phyloP scores from a whole-genome alignment of 768 basidiomycete species.

The Chlorophyllum brunneum region DNA sequence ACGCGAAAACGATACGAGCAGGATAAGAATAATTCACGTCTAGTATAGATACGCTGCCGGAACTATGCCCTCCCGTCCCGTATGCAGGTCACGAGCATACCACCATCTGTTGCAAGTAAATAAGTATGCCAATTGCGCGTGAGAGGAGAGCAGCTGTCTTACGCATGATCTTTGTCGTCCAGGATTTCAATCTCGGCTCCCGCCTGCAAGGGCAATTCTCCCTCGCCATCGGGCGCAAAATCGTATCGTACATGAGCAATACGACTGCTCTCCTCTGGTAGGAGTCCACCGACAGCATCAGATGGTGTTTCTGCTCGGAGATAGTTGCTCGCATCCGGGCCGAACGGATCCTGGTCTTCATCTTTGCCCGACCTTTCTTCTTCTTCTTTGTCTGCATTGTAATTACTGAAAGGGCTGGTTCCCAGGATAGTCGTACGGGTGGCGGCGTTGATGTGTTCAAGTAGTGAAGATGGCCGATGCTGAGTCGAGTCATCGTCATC shows the following conservation, averaged over 20 bases:
- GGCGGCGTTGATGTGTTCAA: constrained; percentile 89
- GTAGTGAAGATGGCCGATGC: constrained; percentile 81
- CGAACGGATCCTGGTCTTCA: constrained; percentile 54
- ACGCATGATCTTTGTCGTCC: constrained; percentile 80
- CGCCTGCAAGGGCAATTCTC: constrained; percentile 66
- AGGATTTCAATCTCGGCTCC: constrained; percentile 74
- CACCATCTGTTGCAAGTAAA: constrained; percentile 68
- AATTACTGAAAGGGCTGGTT: constrained; percentile 30
- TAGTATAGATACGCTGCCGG: constrained; percentile 90
- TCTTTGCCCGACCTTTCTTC: constrained; percentile 39
- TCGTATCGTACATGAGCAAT: constrained; percentile 80
- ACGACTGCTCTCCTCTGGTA: constrained; percentile 64
- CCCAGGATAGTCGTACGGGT: constrained; percentile 82
- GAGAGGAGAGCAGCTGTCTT: constrained; percentile 27
- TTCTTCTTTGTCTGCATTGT: constrained; percentile 53
- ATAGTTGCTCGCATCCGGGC: constrained; percentile 74
- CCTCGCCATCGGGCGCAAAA: constrained; percentile 75
- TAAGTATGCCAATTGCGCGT: constrained; percentile 13
- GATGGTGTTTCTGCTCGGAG: constrained; percentile 79
- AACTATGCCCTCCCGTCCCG: constrained; percentile 84
- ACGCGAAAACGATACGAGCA: constrained; percentile 32
- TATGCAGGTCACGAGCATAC: constrained; percentile 80
- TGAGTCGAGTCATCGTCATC: constrained; percentile 74
- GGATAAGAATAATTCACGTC: constrained; percentile 31
- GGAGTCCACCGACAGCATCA: constrained; percentile 62